Base-by-base conservation (phyloP, 805 yeast species). In the Starmerella sirachaensis region DNA sequence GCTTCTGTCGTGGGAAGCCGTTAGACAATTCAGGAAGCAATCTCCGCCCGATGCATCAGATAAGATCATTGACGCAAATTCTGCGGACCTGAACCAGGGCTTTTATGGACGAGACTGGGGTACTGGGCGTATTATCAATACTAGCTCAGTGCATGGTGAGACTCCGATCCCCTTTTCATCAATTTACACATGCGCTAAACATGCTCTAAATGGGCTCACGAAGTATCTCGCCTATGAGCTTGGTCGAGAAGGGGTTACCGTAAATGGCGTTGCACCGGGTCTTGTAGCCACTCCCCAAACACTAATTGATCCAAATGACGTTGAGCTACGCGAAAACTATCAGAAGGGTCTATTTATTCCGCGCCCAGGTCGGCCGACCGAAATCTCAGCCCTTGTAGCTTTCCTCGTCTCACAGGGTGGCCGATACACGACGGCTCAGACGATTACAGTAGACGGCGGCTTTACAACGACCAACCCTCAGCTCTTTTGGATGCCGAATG, bases 321-420 rank as follows among this genome's bases (percentile, higher is more conserved):
- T 41, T n/a, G 45, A 40, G 25, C n/a, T 11, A n/a, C 32, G 31
- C n/a, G 30, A 23, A 16, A 29, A 35, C 29, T 6, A 10, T 26
- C 29, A 24, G 31, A 18, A 4, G 12, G 44, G 40, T 7, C 5
- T 43, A 4, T 33, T 29, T 18, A 25, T 40, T 13, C 39, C 33
- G 25, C 44, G 47, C 18, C 44, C 47, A 3, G 47, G 47, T 12
- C 35, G 39, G n/a, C 47, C 47, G 17, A 29, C 44, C n/a, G 47
- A 43, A 22, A 31, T 31, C 10, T 44, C 41, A 5, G 39, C 42
- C 6, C 24, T 38, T 2, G 42, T 33, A 2, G 42, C 35, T 8
- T 43, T 31, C 29, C 31, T 43, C 18, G 44, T 37, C 14, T 43
- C 47, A 5, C 6, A 33, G 2, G 42, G 45, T 8, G 44, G 47